Base-by-base conservation (phyloP, 106 monocot genomes). In the Phalaenopsis equestris region DNA sequence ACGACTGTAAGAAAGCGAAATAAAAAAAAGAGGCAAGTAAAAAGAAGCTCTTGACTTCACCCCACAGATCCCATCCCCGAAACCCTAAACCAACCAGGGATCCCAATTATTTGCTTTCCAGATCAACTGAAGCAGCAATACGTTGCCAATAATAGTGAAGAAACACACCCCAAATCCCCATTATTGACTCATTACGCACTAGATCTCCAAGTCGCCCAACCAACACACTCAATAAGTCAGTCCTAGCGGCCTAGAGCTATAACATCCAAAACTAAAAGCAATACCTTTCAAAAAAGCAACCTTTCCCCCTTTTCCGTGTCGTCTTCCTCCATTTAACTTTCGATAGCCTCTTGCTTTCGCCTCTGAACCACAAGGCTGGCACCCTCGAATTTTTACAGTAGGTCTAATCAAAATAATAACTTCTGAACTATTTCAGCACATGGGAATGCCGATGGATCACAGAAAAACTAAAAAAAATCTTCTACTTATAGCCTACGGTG, bases 261-360 rank as follows among this genome's bases (percentile, higher is more conserved):
- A 70, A 9, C 70, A 70, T 42, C 74, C 43, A 70, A 37, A 70
- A 70, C 30, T 38, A 70, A 70, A 70, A 37, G 38, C 61, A 70
- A 70, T 14, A 70, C 70, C 70, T 37, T 70, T 70, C 70, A 70
- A 70, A 38, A 74, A 43, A 74, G 42, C n/a, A 74, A 42, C 5
- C 74, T 74, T 42, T 43, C 43, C 74, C 43, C 43, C 42, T 74
- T 74, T 74, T 74, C 74, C 74, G 16, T 43, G 74, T 74, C 74
- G 5, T 74, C 74, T 74, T 74, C 74, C 74, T 43, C 74, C 43
- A 18, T 18, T 41, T 16, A 42, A 10, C 73, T 42, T 42, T 73
- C 73, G 5, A 73, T 42, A 15, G 17, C 42, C 19, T 73, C 73
- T 42, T 30, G 15, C 73, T 19, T 42, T 73, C 73, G 6, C 73